phyloP scores from a whole-genome alignment of 176 grass and related monocot genomes.

The Triticum timopheevii region DNA sequence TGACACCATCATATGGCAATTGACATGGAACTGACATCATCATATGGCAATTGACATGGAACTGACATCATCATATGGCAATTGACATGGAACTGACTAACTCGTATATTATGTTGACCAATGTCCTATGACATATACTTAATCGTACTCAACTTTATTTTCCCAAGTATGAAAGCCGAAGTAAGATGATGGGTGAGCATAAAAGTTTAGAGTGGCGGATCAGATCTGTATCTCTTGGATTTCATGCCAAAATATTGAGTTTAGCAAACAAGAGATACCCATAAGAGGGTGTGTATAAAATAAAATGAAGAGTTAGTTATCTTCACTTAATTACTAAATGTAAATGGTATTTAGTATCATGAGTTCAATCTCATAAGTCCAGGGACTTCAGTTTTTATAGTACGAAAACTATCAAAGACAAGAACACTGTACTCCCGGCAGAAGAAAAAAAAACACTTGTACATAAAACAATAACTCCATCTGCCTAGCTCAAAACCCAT shows the following conservation, averaged over 20 bases:
- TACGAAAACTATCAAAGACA: no score
- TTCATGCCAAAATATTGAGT: neutral
- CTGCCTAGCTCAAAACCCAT: neutral
- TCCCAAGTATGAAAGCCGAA: neutral
- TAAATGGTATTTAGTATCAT: neutral
- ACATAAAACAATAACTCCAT: neutral
- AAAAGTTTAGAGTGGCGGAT: no score
- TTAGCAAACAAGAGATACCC: neutral
- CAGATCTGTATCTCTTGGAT: neutral
- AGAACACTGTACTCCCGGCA: no score
- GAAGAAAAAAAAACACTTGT: neutral
- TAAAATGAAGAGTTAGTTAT: neutral
- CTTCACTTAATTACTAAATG: neutral
- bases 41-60: neutral
- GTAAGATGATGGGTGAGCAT: neutral
- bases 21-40: no score
- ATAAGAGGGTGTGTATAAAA: neutral
- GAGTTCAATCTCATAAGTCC: neutral
- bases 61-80: no score
- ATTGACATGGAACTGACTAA: no score
- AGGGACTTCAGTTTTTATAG: neutral
- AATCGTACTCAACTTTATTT: conserved; percentile 6
- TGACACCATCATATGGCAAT: no score
- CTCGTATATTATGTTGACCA: neutral
- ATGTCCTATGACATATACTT: neutral